Evolutionary conservation across 2,329 filamentous ascomycete genomes (phyloP), one percentile per base, ranked within the genome.

Genomic region (Colletotrichum cuscutae): DNA sequence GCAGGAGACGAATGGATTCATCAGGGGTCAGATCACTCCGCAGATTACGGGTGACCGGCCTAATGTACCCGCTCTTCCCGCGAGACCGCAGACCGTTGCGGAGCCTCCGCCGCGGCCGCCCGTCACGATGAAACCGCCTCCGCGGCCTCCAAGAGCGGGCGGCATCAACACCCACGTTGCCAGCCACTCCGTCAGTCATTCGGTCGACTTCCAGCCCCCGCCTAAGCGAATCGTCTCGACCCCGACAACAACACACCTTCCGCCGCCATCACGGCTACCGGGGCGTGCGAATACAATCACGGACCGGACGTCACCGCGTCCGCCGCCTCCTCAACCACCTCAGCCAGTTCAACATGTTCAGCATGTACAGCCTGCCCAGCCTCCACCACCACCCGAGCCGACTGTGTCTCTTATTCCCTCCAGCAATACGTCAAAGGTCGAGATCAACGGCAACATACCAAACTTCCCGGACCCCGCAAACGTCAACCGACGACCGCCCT

Each of bases 401-500:
- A 81, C 86, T 15, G 86, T 63, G 13, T 53, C 71, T 19, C 42
- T 73, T 9, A 73, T 73, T 6, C 71, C 71, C n/a, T 73, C 71
- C 24, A 61, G 56, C 24, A 73, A 61, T 26, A 65, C 22, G 90
- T 12, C 81, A 85, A 62, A 84, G 85, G 24, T 89, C 88, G 9
- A 89, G 94, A 62, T 73, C 11, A 73, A 71, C n/a, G 71, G 71
- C 19, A 54, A 61, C 13, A 57, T 22, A 26, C 66, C 63, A 13
- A 71, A 49, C 26, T 98, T 94, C 80, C 97, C 97, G 0, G 95
- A 99, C 82, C 87, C 93, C 1, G 94, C 95, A 1, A 92, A 93
- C 76, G 90, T 94, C 2, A 99, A 98, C 79, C 91, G 97, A 62
- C 90, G 95, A 61, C 93, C 94, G 19, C 97, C 97, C 0, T 89